Conservation (phyloP, 75 land plant genomes). For the Cryptomeria japonica region DNA sequence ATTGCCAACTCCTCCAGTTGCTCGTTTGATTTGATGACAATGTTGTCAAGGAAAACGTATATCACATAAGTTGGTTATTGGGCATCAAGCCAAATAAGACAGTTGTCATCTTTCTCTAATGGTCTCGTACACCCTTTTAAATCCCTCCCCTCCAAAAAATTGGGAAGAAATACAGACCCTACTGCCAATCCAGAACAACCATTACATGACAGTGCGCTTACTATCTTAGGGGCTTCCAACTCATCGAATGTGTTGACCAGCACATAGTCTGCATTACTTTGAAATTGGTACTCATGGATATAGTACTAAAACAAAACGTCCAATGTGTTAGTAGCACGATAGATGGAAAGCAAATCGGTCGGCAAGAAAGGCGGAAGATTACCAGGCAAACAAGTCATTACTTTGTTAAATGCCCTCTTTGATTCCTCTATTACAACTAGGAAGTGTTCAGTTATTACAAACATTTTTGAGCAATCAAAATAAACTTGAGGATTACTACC, state of each 20-base stretch:
- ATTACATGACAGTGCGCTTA: background rate
- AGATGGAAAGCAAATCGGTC: background rate
- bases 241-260: constrained; percentile 16
- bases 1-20: constrained; percentile 15
- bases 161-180: too few species aligned
- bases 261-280: background rate
- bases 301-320: background rate
- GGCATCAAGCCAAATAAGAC: constrained; percentile 14
- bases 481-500: too few species aligned
- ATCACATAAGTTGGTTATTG: constrained; percentile 12
- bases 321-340: background rate
- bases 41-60: constrained; percentile 25
- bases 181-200: constrained; percentile 5
- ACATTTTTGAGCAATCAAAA: too few species aligned
- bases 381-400: background rate
- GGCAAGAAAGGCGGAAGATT: background rate
- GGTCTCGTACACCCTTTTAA: background rate
- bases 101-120: constrained; percentile 3
- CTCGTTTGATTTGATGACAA: constrained; percentile 5
- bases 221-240: constrained; percentile 1
- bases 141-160: background rate
- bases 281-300: background rate
- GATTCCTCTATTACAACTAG: too few species aligned
- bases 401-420: background rate
- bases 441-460: too few species aligned